Base-by-base conservation (phyloP, 1,139 yeast genomes). In the Starmera stellimalicola region DNA sequence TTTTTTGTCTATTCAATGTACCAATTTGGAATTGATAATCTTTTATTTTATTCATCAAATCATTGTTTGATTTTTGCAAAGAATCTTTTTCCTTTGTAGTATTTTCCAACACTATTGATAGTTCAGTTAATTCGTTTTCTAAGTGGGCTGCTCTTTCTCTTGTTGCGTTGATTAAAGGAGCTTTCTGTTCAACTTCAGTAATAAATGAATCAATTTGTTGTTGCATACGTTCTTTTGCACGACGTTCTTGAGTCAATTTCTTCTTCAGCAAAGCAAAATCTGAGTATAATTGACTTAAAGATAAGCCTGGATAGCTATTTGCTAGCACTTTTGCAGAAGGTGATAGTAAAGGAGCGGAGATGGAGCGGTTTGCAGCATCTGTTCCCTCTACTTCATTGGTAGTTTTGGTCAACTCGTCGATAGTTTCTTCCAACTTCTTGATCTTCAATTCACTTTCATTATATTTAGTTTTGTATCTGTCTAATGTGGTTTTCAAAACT, bases 81-180 rank as follows among this genome's bases (percentile, higher is more conserved):
- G 54, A 37, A 7, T 56, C 59, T 15, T 63, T 60, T 14, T 68
- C 74, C 28, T 62, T 70, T 4, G 63, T 55, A 9, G 66, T 50
- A 19, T 55, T 54, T 38, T 73, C 77, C 17, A 75, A 47, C 28
- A 67, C 49, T 40, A 60, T 66, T 46, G 68, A 68, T 47, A 62
- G 60, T 46, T 66, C 76, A 50, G 62, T 70, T 56, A 77, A 55
- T 40, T 73, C 76, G 6, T 48, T 46, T 47, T 75, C 77, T 27
- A 73, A 48, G 12, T 64, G 54, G 9, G 57, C 50, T 25, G 70
- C 68, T 38, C 70, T 73, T 35, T 68, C 73, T 35, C 66, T 77
- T 52, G 74, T 83, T 41, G 75, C 80, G 58, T 81, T 70, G 33
- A 88, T 68, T 2, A 79, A 64, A 0, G 97, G 97, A 36, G 85